Evolutionary conservation across 495 filamentous ascomycete genomes (phyloP), one percentile per base, ranked within the genome.

Genomic region (Aspergillus affinis): DNA sequence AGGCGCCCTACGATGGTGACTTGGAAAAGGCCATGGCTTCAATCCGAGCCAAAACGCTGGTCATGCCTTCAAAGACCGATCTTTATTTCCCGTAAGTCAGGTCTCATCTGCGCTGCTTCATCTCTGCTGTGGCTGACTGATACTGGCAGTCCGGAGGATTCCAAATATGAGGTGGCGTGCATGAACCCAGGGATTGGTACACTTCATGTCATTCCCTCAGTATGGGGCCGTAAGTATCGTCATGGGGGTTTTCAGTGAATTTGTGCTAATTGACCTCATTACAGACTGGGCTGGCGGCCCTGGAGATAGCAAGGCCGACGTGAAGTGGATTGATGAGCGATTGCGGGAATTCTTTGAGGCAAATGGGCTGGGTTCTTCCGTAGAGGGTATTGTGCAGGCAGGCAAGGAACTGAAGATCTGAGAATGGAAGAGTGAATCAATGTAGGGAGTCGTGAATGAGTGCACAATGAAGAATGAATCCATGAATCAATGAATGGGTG

Each of bases 61-160:
- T 90, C 9, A 64, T 90, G 8, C 88, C 88, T 1, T 68, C 72
- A 6, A 82, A 88, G 66, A 90, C 87, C 0, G 88, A 91, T 66
- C 73, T 90, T 6, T 91, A 91, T 65, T 91, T 91, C 68, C 86
- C 88, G 76, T 86, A 70, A 74, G 85, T 74, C 36, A 41, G 18
- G 30, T 46, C 27, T 48, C 19, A 0, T 51, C 44, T 29, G 17
- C 46, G 26, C 3, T 44, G 17, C n/a, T 15, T 26, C 23, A 17
- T 3, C 46, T 51, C 26, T 52, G 21, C n/a, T n/a, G 36, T 55
- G 32, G 32, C 65, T 75, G 46, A 74, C 45, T 52, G 19, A 49
- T 3, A 20, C 27, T 20, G 45, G 8, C 54, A 84, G 83, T 21
- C 84, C 87, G 1, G 86, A 90, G 62, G 87, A 90, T 56, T 89